A percentile compares a stretch with the other conserved stretches of the same genome.
phyloP scores from a whole-genome alignment of 2,329 filamentous ascomycete genomes.

The Xylaria sp. region DNA sequence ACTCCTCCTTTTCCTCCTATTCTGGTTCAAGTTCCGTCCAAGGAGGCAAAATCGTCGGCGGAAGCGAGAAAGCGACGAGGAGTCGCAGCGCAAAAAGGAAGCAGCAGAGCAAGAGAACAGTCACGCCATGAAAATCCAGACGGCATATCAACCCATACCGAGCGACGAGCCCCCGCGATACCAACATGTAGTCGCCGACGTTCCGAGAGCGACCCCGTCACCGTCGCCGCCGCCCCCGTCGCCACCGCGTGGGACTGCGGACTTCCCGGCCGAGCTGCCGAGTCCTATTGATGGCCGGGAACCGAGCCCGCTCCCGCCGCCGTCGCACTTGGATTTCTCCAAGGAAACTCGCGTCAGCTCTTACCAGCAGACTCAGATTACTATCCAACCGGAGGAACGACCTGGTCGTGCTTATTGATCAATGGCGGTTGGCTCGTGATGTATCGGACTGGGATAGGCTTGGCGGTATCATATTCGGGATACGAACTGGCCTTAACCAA shows the following conservation, averaged over 20 bases:
- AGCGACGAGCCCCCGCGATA: conserved; percentile 10
- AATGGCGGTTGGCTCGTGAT: background rate
- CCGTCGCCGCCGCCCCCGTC: background rate
- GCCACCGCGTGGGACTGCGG: background rate
- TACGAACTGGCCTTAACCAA: background rate
- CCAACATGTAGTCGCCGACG: background rate
- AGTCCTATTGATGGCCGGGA: conserved; percentile 25
- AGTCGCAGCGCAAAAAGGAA: background rate
- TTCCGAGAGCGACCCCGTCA: background rate
- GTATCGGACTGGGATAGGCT: background rate
- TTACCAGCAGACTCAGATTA: background rate
- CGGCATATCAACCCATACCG: conserved; percentile 3
- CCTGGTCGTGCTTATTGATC: conserved; percentile 21
- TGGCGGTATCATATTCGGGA: background rate
- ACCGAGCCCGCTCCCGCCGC: conserved; percentile 11
- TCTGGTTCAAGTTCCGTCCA: conserved; percentile 31
- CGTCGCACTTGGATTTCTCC: background rate
- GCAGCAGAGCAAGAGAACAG: background rate
- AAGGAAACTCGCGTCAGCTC: background rate
- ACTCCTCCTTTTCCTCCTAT: conserved; percentile 25
- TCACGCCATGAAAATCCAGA: background rate
- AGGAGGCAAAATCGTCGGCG: conserved; percentile 15
- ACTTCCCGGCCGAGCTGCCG: conserved; percentile 25
- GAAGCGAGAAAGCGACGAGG: conserved; percentile 2
- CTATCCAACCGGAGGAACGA: conserved; percentile 20